Conservation (phyloP, 495 filamentous ascomycete genomes). For the Aspergillus incahuasiensis region DNA sequence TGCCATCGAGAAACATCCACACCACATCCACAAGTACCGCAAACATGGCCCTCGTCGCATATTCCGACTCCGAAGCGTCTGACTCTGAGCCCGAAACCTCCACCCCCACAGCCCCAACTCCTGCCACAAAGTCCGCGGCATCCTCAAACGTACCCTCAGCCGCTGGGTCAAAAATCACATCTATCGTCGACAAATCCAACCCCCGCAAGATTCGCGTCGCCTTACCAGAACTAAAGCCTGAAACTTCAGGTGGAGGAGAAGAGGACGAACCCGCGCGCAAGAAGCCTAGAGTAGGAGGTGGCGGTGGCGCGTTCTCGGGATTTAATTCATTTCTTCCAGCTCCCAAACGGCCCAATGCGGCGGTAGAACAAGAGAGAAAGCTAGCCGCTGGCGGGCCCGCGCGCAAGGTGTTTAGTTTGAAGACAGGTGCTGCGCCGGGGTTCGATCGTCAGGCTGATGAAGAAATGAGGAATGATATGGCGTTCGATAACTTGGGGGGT, state of each 20-base stretch:
- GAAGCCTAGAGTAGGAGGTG: conserved; percentile 50
- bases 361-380: conserved; percentile 33
- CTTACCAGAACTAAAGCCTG: conserved; percentile 52
- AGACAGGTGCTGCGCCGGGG: conserved; percentile 71
- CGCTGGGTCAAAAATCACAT: conserved; percentile 51
- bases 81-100: conserved; percentile 33
- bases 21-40: neutral
- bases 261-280: conserved; percentile 67
- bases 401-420: conserved; percentile 57
- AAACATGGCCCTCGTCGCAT: conserved; percentile 71
- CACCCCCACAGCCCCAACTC: conserved; percentile 14
- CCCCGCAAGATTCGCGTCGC: conserved; percentile 78
- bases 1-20: neutral
- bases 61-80: conserved; percentile 80
- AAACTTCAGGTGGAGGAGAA: conserved; percentile 33
- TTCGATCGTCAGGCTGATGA: conserved; percentile 61
- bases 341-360: conserved; percentile 56
- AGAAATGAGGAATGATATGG: conserved; percentile 32
- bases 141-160: conserved; percentile 34
- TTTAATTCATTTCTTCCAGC: conserved; percentile 87
- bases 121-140: conserved; percentile 14
- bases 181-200: conserved; percentile 73
- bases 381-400: conserved; percentile 12
- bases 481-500: conserved; percentile 15
- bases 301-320: conserved; percentile 57